A percentile compares a stretch with the other conserved stretches of the same genome.
Evolutionary conservation across 768 basidiomycete genomes (phyloP).

Genomic region (Russula emetica): DNA sequence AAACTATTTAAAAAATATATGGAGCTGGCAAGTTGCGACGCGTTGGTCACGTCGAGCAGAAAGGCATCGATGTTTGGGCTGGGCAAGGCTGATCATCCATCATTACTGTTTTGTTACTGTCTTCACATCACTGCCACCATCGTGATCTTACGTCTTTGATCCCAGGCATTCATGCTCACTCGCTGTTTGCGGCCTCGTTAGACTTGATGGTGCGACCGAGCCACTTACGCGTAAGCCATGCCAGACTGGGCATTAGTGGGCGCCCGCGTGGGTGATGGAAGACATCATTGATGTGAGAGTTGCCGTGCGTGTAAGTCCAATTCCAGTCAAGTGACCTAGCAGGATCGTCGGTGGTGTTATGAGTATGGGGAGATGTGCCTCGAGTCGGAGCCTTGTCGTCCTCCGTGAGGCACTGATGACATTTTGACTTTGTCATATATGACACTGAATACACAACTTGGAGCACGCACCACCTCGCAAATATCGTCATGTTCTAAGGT

Average conservation of each 20-base stretch:
- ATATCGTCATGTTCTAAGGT: too few relatives aligned
- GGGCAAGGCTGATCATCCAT: too few relatives aligned
- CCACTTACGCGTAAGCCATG: constrained; percentile 96
- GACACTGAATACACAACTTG: not conserved
- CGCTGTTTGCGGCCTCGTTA: too few relatives aligned
- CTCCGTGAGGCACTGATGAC: constrained; percentile 75
- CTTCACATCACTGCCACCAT: too few relatives aligned
- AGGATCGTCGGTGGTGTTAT: constrained; percentile 71
- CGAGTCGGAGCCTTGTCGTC: constrained; percentile 78
- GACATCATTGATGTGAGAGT: constrained; percentile 76
- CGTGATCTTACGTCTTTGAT: too few relatives aligned
- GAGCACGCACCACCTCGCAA: constrained; percentile 85
- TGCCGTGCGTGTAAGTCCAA: constrained; percentile 88
- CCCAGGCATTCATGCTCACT: too few relatives aligned
- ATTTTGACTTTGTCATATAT: not conserved
- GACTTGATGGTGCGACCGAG: constrained; percentile 68
- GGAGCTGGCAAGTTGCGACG: too few relatives aligned
- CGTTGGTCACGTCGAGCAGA: too few relatives aligned
- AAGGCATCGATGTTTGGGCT: too few relatives aligned
- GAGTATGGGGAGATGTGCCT: constrained; percentile 61
- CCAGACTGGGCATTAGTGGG: constrained; percentile 89
- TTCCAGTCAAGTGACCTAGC: constrained; percentile 92
- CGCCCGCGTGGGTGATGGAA: constrained; percentile 93
- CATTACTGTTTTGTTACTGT: too few relatives aligned
- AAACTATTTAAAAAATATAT: too few relatives aligned